phyloP scores from a whole-genome alignment of 2,329 filamentous ascomycete genomes.

The Colletotrichum cereale region DNA sequence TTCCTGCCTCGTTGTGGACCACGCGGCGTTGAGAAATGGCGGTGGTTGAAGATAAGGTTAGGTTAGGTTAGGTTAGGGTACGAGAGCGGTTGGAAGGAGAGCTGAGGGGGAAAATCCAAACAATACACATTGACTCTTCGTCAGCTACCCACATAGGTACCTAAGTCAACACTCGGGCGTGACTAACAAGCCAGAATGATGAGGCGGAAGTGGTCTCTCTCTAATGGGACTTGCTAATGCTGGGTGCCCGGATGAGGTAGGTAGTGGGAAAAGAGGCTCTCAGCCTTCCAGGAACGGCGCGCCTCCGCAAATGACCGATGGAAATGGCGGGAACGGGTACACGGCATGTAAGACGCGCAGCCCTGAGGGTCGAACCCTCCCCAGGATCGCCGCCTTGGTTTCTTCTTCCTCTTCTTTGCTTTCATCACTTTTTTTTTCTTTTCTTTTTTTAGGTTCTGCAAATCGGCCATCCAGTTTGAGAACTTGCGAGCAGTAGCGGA shows the following conservation, averaged over 20 bases:
- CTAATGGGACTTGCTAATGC: neutral
- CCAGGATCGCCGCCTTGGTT: neutral
- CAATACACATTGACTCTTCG: neutral
- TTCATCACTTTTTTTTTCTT: too few species aligned
- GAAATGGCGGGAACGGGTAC: constrained; percentile 23
- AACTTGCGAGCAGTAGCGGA: constrained; percentile 6
- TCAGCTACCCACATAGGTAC: neutral
- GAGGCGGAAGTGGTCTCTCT: neutral
- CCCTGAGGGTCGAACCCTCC: neutral
- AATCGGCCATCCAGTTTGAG: constrained; percentile 25
- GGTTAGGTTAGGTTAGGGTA: constrained; percentile 35
- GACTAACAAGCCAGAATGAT: neutral
- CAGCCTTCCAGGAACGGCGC: constrained; percentile 18
- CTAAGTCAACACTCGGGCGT: neutral
- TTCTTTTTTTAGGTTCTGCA: neutral
- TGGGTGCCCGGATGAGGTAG: neutral
- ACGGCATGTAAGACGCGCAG: constrained; percentile 26
- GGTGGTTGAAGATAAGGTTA: constrained; percentile 20
- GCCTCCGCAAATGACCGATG: constrained; percentile 22
- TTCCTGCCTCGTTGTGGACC: constrained; percentile 13
- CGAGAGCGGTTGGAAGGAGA: neutral
- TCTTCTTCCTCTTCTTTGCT: too few species aligned
- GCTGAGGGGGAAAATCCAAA: neutral
- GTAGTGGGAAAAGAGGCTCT: neutral
- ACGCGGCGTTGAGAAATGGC: constrained; percentile 11